Percentiles rank a stretch among this genome's conserved stretches.
Conservation (phyloP, 305 asterid species). For the Solanum aculeatissimum region DNA sequence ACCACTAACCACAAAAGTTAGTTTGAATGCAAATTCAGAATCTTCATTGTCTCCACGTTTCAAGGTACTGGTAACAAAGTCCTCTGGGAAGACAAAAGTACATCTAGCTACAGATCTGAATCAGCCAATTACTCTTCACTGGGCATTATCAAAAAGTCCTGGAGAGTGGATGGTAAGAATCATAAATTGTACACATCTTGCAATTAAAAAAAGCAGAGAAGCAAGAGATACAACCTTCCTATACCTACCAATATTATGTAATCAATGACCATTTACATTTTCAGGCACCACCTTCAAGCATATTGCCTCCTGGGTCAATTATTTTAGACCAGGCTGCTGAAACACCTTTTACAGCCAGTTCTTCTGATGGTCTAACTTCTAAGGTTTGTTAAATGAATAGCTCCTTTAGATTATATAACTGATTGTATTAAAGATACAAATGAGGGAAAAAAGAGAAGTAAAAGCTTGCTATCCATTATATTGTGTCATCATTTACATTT, state of each 20-base stretch:
- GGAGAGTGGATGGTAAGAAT: constrained; percentile 86
- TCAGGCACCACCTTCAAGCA: constrained; percentile 77
- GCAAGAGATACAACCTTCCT: not conserved
- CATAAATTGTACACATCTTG: not conserved
- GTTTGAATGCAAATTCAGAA: not conserved
- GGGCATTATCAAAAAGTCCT: constrained; percentile 81
- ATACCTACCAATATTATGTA: not conserved
- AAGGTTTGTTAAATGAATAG: constrained; percentile 32
- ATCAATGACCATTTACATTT: constrained; percentile 8
- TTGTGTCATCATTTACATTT: constrained; percentile 1
- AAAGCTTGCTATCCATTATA: not conserved
- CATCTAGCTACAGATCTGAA: constrained; percentile 75
- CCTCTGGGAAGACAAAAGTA: constrained; percentile 51
- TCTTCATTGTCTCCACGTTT: constrained; percentile 12
- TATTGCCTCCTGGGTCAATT: constrained; percentile 71
- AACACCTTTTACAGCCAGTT: constrained; percentile 43
- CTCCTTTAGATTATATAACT: not conserved
- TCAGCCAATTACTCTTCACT: constrained; percentile 78
- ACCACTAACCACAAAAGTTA: not conserved
- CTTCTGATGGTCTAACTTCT: constrained; percentile 28
- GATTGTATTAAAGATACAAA: constrained; percentile 1
- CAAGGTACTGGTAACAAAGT: constrained; percentile 69
- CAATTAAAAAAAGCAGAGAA: not conserved
- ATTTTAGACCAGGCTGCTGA: constrained; percentile 54
- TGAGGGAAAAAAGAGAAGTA: not conserved